Percentiles rank a stretch among this genome's conserved stretches.
Evolutionary conservation across 225 moss, liverwort and hornwort genomes (phyloP).

Genomic region (Pleurozium schreberi): DNA sequence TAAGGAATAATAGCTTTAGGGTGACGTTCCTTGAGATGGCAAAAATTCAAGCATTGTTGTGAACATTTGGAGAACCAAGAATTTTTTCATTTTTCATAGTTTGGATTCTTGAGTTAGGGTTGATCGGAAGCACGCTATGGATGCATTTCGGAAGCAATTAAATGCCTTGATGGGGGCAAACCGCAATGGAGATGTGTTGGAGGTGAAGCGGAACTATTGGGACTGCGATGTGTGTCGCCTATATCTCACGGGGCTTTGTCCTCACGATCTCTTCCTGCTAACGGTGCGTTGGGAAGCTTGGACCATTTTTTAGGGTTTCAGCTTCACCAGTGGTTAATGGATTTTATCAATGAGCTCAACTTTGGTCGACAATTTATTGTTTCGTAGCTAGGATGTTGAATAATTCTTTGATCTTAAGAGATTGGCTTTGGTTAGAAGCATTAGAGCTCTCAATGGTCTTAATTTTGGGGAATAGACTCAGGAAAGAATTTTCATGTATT

Average conservation of each 20-base stretch:
- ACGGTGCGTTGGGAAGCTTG: conserved; percentile 31
- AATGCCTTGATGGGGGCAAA: conserved; percentile 97
- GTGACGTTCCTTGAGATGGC: background rate
- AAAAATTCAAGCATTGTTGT: background rate
- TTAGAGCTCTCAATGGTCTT: background rate
- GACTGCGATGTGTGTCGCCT: conserved; percentile 98
- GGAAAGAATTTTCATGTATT: background rate
- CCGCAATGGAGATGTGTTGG: conserved; percentile 92
- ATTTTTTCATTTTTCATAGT: background rate
- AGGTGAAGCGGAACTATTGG: conserved; percentile 97
- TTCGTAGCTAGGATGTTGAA: background rate
- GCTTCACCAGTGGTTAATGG: background rate
- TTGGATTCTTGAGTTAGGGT: background rate
- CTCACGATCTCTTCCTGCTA: conserved; percentile 93
- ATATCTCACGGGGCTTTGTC: conserved; percentile 92
- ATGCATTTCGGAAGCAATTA: conserved; percentile 97
- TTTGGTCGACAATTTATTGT: background rate
- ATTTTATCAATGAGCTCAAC: background rate
- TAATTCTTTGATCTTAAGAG: background rate
- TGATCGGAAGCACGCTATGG: conserved; percentile 37
- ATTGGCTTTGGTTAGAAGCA: background rate
- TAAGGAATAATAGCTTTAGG: background rate
- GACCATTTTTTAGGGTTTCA: background rate
- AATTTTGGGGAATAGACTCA: background rate
- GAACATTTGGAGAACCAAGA: background rate